These are phyloP conservation scores for Phytopythium boreale DNA, from an alignment of 352 stramenopile species.

Conservation along the genomic window DNA sequence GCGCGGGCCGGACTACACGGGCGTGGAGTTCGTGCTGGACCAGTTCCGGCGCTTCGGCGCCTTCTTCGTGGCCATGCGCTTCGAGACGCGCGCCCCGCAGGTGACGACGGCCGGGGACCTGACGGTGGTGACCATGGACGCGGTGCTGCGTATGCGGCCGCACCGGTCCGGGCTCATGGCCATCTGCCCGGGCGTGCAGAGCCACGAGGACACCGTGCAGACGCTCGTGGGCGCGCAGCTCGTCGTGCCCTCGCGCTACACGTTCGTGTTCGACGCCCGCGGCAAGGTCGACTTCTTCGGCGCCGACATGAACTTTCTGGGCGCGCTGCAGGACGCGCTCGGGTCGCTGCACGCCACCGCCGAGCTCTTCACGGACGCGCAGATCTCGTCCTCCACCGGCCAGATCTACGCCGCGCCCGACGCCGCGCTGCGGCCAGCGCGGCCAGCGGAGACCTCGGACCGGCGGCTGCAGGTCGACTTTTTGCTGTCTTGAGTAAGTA, in stretches of 20 bases:
- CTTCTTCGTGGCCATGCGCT: slow-evolving; percentile 38
- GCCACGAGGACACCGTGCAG: slow-evolving; percentile 46
- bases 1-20: slow-evolving; percentile 46
- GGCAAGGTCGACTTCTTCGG: slow-evolving; percentile 52
- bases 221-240: slow-evolving; percentile 39
- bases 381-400: slow-evolving; percentile 51
- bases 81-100: slow-evolving; percentile 24
- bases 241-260: slow-evolving; percentile 36
- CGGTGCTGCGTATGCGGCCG: slow-evolving; percentile 34
- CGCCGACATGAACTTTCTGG: slow-evolving; percentile 57
- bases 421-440: not conserved
- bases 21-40: slow-evolving; percentile 39
- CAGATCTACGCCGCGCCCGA: slow-evolving; percentile 33
- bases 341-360: slow-evolving; percentile 42
- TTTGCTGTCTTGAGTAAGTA: slow-evolving; percentile 33
- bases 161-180: slow-evolving; percentile 33
- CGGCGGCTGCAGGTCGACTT: slow-evolving; percentile 38
- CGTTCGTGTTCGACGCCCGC: slow-evolving; percentile 46
- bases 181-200: slow-evolving; percentile 39
- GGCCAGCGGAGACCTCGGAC: slow-evolving; percentile 7
- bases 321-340: slow-evolving; percentile 34
- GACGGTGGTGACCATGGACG: slow-evolving; percentile 46
- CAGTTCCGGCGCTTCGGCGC: slow-evolving; percentile 54
- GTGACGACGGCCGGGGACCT: slow-evolving; percentile 31
- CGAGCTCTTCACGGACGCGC: slow-evolving; percentile 34